Percentiles rank a stretch among this genome's conserved stretches.
phyloP scores from a whole-genome alignment of 371 early-diverging fungal genomes.

The Mortierella sp. region DNA sequence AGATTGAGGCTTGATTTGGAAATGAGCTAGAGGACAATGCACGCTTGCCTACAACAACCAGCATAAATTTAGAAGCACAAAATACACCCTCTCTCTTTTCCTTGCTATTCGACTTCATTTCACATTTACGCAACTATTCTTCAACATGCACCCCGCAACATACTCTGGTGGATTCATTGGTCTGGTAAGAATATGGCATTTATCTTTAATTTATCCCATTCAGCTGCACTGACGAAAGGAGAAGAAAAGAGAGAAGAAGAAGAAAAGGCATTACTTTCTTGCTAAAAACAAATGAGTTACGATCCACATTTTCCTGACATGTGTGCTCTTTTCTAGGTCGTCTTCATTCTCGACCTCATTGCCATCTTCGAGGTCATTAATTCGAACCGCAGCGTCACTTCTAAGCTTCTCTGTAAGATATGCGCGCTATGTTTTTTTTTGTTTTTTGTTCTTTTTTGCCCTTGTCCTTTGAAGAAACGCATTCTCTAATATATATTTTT shows the following conservation, averaged over 20 bases:
- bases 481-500: not conserved
- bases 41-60: not conserved
- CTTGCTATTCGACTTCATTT: not conserved
- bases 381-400: slow-evolving; percentile 63
- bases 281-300: not conserved
- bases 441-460: not conserved
- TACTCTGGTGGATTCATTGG: slow-evolving; percentile 47
- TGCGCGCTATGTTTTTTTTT: not conserved
- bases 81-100: not conserved
- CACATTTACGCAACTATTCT: not conserved
- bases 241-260: no score
- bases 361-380: slow-evolving; percentile 73
- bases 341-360: slow-evolving; percentile 70
- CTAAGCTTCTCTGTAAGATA: slow-evolving; percentile 49
- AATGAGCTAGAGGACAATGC: not conserved
- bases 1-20: not conserved
- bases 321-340: slow-evolving; percentile 38
- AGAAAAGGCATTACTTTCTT: no score
- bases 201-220: not conserved
- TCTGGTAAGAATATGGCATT: slow-evolving; percentile 22
- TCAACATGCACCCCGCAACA: slow-evolving; percentile 41
- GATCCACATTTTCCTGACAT: not conserved
- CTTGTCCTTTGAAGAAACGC: not conserved
- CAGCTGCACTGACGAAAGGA: not conserved
- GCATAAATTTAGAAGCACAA: not conserved